Evolutionary conservation across 139 green algal genomes (phyloP).

Genomic region (Yamagishiella unicocca): DNA sequence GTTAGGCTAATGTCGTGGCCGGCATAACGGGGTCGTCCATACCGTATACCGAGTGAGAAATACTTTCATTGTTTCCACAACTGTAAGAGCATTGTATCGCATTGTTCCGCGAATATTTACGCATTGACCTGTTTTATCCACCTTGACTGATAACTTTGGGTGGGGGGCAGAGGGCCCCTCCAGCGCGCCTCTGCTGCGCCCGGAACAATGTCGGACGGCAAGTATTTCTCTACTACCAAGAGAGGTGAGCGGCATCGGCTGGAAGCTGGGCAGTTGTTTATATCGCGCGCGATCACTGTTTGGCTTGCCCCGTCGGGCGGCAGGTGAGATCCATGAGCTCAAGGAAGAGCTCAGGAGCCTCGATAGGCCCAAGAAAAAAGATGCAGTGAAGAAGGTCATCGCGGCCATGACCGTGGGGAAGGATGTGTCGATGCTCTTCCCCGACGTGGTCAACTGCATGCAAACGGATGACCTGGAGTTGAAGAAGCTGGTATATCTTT

Average conservation of each 20-base stretch:
- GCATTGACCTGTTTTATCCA: background rate
- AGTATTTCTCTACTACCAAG: constrained; percentile 97
- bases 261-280: background rate
- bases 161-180: background rate
- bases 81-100: too few relatives aligned
- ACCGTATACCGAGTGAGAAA: background rate
- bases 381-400: constrained; percentile 98
- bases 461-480: constrained; percentile 88
- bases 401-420: constrained; percentile 99
- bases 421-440: constrained; percentile 95
- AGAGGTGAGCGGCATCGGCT: constrained; percentile 73
- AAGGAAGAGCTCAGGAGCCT: constrained; percentile 92
- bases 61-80: too few relatives aligned
- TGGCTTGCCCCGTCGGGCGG: background rate
- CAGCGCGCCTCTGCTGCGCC: background rate
- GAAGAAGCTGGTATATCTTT: constrained; percentile 99
- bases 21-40: background rate
- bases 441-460: constrained; percentile 99
- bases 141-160: background rate
- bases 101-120: background rate
- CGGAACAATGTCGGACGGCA: constrained; percentile 79
- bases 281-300: background rate
- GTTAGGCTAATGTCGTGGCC: too few relatives aligned
- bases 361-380: constrained; percentile 93
- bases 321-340: constrained; percentile 97